A percentile compares a stretch with the other conserved stretches of the same genome.
phyloP scores from a whole-genome alignment of 805 yeast species.

The Debaryomyces tyrocola region DNA sequence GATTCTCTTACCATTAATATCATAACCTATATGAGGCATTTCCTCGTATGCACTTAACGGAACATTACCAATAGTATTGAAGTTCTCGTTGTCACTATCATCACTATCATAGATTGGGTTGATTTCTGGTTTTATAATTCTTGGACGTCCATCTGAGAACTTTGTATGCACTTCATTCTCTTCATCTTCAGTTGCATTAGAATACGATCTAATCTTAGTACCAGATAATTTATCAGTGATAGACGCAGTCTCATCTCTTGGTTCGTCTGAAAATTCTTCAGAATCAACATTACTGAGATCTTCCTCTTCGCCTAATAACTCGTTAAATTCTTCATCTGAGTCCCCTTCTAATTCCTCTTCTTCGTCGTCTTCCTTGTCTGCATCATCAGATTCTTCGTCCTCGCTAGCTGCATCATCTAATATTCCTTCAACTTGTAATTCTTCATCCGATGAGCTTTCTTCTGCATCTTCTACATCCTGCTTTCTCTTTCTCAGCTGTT shows the following conservation, averaged over 20 bases:
- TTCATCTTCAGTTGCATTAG: constrained; percentile 34
- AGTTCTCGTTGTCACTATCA: constrained; percentile 79
- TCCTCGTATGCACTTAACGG: constrained; percentile 94
- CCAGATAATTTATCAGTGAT: constrained; percentile 57
- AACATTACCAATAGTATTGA: constrained; percentile 89
- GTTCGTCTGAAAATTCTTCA: constrained; percentile 53
- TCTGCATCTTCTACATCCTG: constrained; percentile 13
- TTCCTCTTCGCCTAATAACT: constrained; percentile 57
- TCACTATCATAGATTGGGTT: constrained; percentile 94
- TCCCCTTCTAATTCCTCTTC: constrained; percentile 23
- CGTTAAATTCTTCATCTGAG: constrained; percentile 64
- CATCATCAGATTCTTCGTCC: constrained; percentile 23
- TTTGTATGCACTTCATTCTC: constrained; percentile 38
- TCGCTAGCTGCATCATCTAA: constrained; percentile 46
- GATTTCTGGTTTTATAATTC: constrained; percentile 83
- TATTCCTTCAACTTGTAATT: constrained; percentile 36
- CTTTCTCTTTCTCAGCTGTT: constrained; percentile 14
- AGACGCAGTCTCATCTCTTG: constrained; percentile 49
- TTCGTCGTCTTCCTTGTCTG: constrained; percentile 12
- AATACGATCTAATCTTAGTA: constrained; percentile 50
- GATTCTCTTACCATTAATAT: constrained; percentile 94
- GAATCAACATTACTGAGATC: constrained; percentile 40
- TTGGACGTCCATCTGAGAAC: constrained; percentile 76
- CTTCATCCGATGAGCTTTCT: constrained; percentile 24
- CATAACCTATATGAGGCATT: constrained; percentile 96